Conservation (phyloP, 208 protist genomes). For the Acanthamoeba culbertsoni region DNA sequence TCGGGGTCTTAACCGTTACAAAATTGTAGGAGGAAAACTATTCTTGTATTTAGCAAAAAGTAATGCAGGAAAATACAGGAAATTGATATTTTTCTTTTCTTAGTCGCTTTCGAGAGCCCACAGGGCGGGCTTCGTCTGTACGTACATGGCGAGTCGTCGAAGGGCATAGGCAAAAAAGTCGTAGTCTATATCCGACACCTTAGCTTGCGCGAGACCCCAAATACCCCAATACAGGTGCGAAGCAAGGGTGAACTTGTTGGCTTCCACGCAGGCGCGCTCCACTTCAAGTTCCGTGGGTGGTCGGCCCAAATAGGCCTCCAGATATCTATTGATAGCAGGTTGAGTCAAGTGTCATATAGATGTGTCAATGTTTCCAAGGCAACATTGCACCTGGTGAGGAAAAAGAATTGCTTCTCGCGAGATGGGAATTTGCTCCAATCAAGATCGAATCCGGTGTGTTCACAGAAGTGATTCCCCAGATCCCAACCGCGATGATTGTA, state of each 20-base stretch:
- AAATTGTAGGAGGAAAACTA: too few species aligned
- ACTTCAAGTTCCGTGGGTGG: not conserved
- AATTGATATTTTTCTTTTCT: not conserved
- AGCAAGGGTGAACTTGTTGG: constrained; percentile 17
- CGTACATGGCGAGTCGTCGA: not conserved
- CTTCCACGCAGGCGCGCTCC: not conserved
- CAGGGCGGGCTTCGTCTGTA: not conserved
- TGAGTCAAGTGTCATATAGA: not conserved
- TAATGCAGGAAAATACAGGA: too few species aligned
- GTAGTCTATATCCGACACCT: constrained; percentile 37
- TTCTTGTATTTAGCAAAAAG: too few species aligned
- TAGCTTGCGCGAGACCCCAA: constrained; percentile 46
- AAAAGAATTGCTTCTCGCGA: not conserved
- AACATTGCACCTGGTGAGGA: not conserved
- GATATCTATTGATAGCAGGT: not conserved
- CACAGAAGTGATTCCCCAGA: constrained; percentile 59
- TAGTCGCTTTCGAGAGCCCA: not conserved
- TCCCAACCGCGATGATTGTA: constrained; percentile 57
- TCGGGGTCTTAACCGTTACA: too few species aligned
- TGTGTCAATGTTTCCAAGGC: not conserved
- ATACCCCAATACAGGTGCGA: constrained; percentile 44
- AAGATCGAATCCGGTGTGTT: constrained; percentile 7
- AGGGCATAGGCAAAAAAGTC: constrained; percentile 39
- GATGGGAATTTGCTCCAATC: not conserved
- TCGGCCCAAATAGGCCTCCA: not conserved